Evolutionary conservation across 73 alveolate genomes (phyloP).

Genomic region (Paramecium biaurelia): DNA sequence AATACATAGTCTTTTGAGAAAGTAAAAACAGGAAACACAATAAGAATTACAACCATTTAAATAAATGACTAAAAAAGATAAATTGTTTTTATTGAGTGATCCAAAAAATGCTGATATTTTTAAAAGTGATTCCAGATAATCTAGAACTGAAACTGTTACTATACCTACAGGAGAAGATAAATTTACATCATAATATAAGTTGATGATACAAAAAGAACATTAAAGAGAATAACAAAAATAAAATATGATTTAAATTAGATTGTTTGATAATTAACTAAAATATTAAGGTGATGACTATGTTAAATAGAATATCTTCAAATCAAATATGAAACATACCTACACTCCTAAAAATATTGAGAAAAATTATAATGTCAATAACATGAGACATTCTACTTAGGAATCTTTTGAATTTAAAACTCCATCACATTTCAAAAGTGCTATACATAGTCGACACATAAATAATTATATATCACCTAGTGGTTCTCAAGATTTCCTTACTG

Average conservation of each 20-base stretch:
- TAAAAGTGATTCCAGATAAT: background rate
- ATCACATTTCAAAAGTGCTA: background rate
- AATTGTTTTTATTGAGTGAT: background rate
- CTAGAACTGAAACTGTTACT: background rate
- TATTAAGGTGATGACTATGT: slow-evolving; percentile 41
- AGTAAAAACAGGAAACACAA: background rate
- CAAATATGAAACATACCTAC: background rate
- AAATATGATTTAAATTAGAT: background rate
- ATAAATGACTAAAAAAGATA: background rate
- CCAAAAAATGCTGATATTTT: slow-evolving; percentile 11
- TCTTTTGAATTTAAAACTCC: background rate
- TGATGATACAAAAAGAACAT: slow-evolving; percentile 6
- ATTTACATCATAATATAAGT: background rate
- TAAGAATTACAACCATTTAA: background rate
- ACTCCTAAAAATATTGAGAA: slow-evolving; percentile 1
- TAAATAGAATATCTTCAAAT: background rate
- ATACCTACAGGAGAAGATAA: background rate
- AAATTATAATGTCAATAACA: background rate
- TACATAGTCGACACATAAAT: background rate
- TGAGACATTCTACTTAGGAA: background rate
- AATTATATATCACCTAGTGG: background rate
- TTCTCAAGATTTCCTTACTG: background rate
- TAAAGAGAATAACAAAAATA: background rate
- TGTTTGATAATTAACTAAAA: slow-evolving; percentile 27
- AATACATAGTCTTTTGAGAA: background rate